Evolutionary conservation across 2,329 filamentous ascomycete genomes (phyloP).

Genomic region (Venturia pyrina): DNA sequence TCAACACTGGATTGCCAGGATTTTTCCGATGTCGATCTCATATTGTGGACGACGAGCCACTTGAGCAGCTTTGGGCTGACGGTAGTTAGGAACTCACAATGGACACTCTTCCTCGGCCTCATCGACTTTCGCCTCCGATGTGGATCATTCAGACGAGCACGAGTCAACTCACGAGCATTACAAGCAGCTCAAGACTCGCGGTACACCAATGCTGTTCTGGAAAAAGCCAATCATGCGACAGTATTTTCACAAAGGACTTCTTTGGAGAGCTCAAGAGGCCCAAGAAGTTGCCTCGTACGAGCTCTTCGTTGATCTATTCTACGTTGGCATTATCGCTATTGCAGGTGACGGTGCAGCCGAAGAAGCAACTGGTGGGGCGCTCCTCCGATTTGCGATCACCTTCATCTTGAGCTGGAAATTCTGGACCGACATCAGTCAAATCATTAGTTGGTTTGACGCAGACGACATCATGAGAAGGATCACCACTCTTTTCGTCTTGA

Average conservation of each 20-base stretch:
- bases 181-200: constrained; percentile 28
- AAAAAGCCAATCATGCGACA: constrained; percentile 51
- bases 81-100: background rate
- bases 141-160: constrained; percentile 18
- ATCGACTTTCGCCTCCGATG: constrained; percentile 17
- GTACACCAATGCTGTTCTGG: constrained; percentile 44
- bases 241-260: constrained; percentile 50
- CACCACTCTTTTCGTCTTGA: constrained; percentile 50
- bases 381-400: constrained; percentile 51
- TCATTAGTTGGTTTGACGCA: constrained; percentile 52
- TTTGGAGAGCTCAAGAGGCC: constrained; percentile 50
- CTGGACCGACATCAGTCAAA: constrained; percentile 48
- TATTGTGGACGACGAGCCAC: too few relatives aligned
- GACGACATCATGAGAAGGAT: constrained; percentile 51
- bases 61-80: constrained; percentile 13
- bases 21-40: too few relatives aligned
- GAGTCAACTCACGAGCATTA: constrained; percentile 27
- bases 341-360: constrained; percentile 53
- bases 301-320: constrained; percentile 54
- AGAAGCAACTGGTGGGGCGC: constrained; percentile 41
- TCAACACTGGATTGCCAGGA: too few relatives aligned
- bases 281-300: constrained; percentile 56
- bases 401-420: constrained; percentile 56
- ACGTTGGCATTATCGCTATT: constrained; percentile 54
- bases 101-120: constrained; percentile 15